phyloP scores from a whole-genome alignment of 2,329 filamentous ascomycete genomes.

The Venturia effusa region DNA sequence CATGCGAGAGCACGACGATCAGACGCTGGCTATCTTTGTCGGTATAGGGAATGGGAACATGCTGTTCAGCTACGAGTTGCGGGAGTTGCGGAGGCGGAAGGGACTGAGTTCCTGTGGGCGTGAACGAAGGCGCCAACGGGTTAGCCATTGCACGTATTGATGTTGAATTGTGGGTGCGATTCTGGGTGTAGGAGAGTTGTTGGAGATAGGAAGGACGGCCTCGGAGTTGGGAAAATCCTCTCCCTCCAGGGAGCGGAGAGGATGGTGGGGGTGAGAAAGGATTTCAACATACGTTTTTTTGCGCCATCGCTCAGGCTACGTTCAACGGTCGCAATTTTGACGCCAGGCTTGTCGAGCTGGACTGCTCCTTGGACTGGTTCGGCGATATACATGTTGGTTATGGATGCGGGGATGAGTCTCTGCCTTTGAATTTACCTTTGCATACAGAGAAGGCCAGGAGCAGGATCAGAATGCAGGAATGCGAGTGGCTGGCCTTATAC shows the following conservation, averaged over 20 bases:
- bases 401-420: background rate
- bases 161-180: background rate
- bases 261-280: background rate
- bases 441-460: background rate
- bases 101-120: constrained; percentile 57
- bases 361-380: background rate
- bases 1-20: constrained; percentile 94
- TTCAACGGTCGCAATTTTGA: background rate
- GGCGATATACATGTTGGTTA: background rate
- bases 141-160: constrained; percentile 2
- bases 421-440: background rate
- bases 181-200: background rate
- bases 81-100: constrained; percentile 85
- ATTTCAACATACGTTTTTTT: background rate
- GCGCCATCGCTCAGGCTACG: background rate
- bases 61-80: constrained; percentile 86
- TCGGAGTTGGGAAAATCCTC: background rate
- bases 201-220: background rate
- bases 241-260: background rate
- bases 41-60: constrained; percentile 66
- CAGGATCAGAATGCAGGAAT: background rate
- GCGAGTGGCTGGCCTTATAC: background rate
- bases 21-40: constrained; percentile 88
- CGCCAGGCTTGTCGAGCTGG: background rate
- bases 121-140: background rate